Conservation (phyloP, 108 stramenopile species). For the Seminavis robusta region DNA sequence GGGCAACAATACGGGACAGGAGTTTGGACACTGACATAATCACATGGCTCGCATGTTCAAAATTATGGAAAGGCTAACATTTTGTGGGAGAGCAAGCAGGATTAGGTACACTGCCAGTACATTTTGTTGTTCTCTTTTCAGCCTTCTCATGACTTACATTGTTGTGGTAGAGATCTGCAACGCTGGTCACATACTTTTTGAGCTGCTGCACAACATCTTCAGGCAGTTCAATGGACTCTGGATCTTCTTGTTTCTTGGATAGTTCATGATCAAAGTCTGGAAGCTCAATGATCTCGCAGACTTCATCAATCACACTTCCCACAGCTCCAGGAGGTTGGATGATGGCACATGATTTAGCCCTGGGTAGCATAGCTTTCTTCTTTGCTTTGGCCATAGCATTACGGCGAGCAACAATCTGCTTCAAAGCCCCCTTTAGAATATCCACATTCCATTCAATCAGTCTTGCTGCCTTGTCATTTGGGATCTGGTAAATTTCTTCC, state of each 20-base stretch:
- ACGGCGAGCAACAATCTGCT: neutral
- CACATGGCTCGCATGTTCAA: slow-evolving; percentile 23
- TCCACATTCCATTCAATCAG: slow-evolving; percentile 21
- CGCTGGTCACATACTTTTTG: slow-evolving; percentile 21
- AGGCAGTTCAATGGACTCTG: neutral
- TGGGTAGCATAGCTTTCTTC: too few relatives aligned
- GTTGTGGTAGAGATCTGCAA: slow-evolving; percentile 25
- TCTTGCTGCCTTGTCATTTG: neutral
- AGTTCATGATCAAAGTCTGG: neutral
- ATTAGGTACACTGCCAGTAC: too few relatives aligned
- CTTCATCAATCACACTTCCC: slow-evolving; percentile 5
- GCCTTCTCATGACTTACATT: too few relatives aligned
- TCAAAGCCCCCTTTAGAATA: neutral
- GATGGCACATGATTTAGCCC: neutral
- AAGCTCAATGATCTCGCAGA: slow-evolving; percentile 5
- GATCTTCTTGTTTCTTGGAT: too few relatives aligned
- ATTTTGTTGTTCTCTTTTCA: too few relatives aligned
- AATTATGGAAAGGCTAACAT: slow-evolving; percentile 49
- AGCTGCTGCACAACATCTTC: slow-evolving; percentile 24
- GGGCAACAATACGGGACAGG: neutral
- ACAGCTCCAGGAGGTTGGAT: neutral
- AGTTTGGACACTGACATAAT: neutral
- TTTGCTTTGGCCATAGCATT: neutral
- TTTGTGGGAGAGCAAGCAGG: too few relatives aligned
- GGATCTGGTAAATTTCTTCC: too few relatives aligned